Percentiles rank a stretch among this genome's conserved stretches.
Evolutionary conservation across 805 yeast genomes (phyloP).

Genomic region (Cyberlindnera samutprakarnensis): DNA sequence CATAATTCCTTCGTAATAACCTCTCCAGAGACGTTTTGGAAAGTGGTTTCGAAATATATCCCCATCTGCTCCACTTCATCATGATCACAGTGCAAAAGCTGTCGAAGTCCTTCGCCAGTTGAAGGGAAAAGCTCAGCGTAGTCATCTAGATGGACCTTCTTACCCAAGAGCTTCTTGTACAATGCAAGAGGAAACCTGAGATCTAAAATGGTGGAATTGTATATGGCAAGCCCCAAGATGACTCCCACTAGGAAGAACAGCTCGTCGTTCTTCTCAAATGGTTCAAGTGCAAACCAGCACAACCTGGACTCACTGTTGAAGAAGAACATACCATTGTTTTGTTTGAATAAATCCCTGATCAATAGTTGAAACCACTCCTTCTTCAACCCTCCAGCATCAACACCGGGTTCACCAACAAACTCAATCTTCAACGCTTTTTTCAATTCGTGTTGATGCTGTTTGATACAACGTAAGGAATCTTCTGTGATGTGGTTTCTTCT

Average conservation of each 20-base stretch:
- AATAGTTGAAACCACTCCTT: conserved; percentile 90
- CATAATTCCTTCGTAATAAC: conserved; percentile 42
- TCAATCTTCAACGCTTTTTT: conserved; percentile 72
- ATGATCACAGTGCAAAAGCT: conserved; percentile 35
- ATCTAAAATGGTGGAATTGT: conserved; percentile 83
- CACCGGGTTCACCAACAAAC: conserved; percentile 83
- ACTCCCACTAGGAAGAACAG: conserved; percentile 76
- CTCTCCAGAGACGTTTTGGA: conserved; percentile 40
- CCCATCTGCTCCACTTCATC: conserved; percentile 43
- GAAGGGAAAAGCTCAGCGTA: conserved; percentile 63
- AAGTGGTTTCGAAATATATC: conserved; percentile 55
- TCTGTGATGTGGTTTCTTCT: conserved; percentile 58
- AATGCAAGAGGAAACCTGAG: conserved; percentile 67
- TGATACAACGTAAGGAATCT: conserved; percentile 66
- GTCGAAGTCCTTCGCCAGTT: conserved; percentile 43
- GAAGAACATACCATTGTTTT: conserved; percentile 57
- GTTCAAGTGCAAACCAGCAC: conserved; percentile 65
- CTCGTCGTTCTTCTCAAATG: conserved; percentile 37
- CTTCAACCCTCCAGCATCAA: conserved; percentile 91
- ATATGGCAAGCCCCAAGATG: conserved; percentile 82
- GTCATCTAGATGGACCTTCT: conserved; percentile 54
- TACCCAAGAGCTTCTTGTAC: conserved; percentile 63
- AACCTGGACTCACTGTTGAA: conserved; percentile 61
- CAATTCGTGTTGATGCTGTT: conserved; percentile 48
- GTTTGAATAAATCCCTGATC: conserved; percentile 61